Conservation (phyloP, 108 stramenopile genomes). For the Nitzschia sp. region DNA sequence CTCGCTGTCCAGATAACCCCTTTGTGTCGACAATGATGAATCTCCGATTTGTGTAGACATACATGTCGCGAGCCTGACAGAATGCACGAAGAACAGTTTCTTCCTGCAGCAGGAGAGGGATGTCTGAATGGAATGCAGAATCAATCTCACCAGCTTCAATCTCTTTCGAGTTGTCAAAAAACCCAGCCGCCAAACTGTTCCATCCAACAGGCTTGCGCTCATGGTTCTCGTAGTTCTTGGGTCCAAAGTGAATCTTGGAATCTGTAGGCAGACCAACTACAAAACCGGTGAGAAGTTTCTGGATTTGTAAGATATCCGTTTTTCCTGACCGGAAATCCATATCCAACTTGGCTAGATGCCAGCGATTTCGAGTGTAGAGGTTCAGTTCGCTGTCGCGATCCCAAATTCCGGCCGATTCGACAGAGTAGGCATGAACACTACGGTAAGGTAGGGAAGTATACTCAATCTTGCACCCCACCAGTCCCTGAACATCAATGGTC, state of each 20-base stretch:
- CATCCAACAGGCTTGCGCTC: slow-evolving; percentile 6
- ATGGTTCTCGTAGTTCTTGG: slow-evolving; percentile 9
- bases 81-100: slow-evolving; percentile 57
- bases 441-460: slow-evolving; percentile 57
- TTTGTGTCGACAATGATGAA: slow-evolving; percentile 61
- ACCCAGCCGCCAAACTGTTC: slow-evolving; percentile 19
- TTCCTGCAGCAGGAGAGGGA: slow-evolving; percentile 51
- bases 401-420: slow-evolving; percentile 66
- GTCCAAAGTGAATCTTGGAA: slow-evolving; percentile 13
- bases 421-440: slow-evolving; percentile 49
- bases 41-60: slow-evolving; percentile 52
- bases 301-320: slow-evolving; percentile 52
- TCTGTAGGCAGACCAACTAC: slow-evolving; percentile 39
- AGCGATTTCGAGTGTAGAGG: slow-evolving; percentile 38
- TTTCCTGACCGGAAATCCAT: slow-evolving; percentile 58
- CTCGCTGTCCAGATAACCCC: slow-evolving; percentile 56
- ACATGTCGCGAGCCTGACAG: slow-evolving; percentile 54
- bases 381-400: slow-evolving; percentile 61
- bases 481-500: slow-evolving; percentile 45
- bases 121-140: slow-evolving; percentile 42
- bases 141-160: slow-evolving; percentile 49
- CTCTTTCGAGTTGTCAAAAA: slow-evolving; percentile 45
- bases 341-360: slow-evolving; percentile 34
- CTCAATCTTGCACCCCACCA: slow-evolving; percentile 58
- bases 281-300: slow-evolving; percentile 55